Conservation (phyloP, 257 asterid genomes). For the Nicotiana paniculata region DNA sequence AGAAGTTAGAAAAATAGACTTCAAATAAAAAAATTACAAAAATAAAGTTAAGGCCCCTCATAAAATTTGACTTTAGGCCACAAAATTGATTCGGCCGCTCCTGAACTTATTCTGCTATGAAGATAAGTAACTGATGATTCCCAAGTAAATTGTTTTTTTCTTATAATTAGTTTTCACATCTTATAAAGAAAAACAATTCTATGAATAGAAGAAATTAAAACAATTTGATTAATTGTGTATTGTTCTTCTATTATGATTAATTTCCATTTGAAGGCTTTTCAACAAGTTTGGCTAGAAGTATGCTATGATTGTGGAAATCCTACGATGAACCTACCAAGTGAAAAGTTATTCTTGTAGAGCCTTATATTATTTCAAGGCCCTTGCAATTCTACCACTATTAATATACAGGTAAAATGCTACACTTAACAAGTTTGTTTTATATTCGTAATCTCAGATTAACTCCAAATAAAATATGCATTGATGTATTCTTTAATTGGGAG, state of each 20-base stretch:
- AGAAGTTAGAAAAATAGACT: too few relatives aligned
- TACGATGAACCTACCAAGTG: constrained; percentile 16
- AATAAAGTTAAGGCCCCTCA: too few relatives aligned
- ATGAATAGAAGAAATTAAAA: not conserved
- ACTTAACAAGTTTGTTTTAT: too few relatives aligned
- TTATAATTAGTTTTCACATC: not conserved
- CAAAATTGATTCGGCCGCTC: too few relatives aligned
- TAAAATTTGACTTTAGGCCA: too few relatives aligned
- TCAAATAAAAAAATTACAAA: too few relatives aligned
- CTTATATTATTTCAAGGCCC: constrained; percentile 32
- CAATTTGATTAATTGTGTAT: too few relatives aligned
- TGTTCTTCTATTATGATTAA: too few relatives aligned
- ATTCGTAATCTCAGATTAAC: too few relatives aligned
- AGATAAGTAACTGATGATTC: not conserved
- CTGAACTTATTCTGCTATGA: not conserved
- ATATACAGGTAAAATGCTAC: constrained; percentile 38
- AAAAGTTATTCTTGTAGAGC: constrained; percentile 21
- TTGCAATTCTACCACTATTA: constrained; percentile 22
- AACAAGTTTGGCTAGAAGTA: not conserved
- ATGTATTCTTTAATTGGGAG: not conserved
- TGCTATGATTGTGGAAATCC: not conserved
- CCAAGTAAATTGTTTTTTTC: not conserved
- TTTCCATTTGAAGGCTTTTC: not conserved
- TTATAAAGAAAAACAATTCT: not conserved
- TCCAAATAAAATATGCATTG: too few relatives aligned